A percentile compares a stretch with the other conserved stretches of the same genome.
Evolutionary conservation across 2,329 filamentous ascomycete species (phyloP).

Genomic region (Xylariaceae sp.): DNA sequence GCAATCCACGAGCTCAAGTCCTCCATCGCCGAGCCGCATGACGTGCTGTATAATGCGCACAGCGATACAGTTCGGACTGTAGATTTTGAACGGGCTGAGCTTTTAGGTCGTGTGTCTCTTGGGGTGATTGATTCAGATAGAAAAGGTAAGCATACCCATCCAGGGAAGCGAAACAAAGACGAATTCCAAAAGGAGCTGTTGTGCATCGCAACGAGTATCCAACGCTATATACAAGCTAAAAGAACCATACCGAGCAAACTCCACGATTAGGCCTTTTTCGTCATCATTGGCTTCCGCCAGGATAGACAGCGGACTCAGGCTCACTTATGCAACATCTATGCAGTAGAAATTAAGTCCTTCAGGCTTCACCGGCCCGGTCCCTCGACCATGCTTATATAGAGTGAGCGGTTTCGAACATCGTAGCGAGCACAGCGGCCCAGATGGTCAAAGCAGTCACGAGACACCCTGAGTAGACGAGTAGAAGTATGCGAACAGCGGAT

Average conservation of each 20-base stretch:
- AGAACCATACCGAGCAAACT: not conserved
- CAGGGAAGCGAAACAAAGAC: not conserved
- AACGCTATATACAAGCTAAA: constrained; percentile 1
- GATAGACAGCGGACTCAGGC: not conserved
- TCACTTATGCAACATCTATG: not conserved
- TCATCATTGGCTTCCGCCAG: not conserved
- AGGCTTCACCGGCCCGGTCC: too few relatives aligned
- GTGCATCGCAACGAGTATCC: constrained; percentile 4
- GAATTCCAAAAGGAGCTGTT: constrained; percentile 1
- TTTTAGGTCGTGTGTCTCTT: constrained; percentile 21
- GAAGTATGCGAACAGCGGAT: not conserved
- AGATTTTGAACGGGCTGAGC: constrained; percentile 30
- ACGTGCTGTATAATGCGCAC: constrained; percentile 29
- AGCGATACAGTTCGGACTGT: constrained; percentile 29
- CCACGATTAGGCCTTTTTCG: not conserved
- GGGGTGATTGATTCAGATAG: constrained; percentile 17
- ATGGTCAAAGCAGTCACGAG: not conserved
- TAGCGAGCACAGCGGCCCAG: not conserved
- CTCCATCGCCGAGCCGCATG: constrained; percentile 29
- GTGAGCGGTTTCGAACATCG: too few relatives aligned
- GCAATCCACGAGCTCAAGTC: constrained; percentile 17
- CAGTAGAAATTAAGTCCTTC: too few relatives aligned
- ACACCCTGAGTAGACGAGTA: not conserved
- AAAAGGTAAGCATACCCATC: constrained; percentile 19
- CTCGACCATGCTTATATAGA: too few relatives aligned